Evolutionary conservation across 2,329 filamentous ascomycete species (phyloP).

Genomic region (Pseudopyricularia cyperi): DNA sequence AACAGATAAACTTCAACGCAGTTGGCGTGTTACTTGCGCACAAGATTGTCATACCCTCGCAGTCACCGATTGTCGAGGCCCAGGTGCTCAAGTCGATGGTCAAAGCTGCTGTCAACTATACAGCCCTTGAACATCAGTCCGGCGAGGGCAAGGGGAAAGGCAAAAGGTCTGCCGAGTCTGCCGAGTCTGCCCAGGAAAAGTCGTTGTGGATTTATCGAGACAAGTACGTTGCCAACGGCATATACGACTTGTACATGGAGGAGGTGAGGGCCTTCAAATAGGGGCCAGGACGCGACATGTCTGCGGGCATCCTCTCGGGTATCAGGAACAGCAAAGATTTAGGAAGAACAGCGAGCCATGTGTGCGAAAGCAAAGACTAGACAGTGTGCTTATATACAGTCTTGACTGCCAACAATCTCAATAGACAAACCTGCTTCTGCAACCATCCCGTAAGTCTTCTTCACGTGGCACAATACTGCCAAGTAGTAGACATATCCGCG

Average conservation of each 20-base stretch:
- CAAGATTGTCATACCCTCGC: slow-evolving; percentile 3
- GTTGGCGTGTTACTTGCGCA: slow-evolving; percentile 1
- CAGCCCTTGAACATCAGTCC: slow-evolving; percentile 28
- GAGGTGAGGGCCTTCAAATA: neutral
- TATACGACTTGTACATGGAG: slow-evolving; percentile 4
- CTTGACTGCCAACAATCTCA: too few relatives aligned
- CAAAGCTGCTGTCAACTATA: neutral
- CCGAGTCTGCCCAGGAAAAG: neutral
- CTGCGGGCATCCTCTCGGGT: too few relatives aligned
- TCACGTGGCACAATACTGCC: too few relatives aligned
- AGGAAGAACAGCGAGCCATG: too few relatives aligned
- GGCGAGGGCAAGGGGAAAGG: neutral
- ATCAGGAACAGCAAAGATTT: too few relatives aligned
- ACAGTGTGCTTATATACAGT: too few relatives aligned
- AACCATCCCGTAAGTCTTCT: too few relatives aligned
- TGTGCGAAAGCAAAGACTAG: too few relatives aligned
- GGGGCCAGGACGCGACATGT: neutral
- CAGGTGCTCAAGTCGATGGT: slow-evolving; percentile 29
- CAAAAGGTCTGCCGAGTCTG: neutral
- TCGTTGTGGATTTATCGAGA: slow-evolving; percentile 2
- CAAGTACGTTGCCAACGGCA: neutral
- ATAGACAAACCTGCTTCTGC: too few relatives aligned
- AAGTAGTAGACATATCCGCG: too few relatives aligned
- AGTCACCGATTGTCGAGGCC: slow-evolving; percentile 3
- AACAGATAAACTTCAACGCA: neutral